Conservation (phyloP, 2,329 filamentous ascomycete genomes). For the Ceratocystis lukuohia region DNA sequence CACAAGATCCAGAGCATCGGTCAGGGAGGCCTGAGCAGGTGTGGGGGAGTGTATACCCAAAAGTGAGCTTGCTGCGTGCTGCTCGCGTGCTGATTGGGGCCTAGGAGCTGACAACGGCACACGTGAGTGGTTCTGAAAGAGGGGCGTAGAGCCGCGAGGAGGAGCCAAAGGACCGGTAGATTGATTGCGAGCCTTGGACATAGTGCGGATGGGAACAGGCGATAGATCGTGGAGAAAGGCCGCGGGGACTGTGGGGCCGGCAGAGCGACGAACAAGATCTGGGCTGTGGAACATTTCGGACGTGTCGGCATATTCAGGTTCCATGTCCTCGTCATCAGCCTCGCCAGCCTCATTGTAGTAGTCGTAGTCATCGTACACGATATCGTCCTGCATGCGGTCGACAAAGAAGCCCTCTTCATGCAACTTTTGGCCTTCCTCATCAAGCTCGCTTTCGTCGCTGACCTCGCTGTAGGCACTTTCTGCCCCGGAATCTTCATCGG, state of each 20-base stretch:
- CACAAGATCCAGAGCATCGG: not conserved
- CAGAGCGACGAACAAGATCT: not conserved
- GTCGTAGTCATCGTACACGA: constrained; percentile 12
- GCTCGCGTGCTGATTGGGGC: not conserved
- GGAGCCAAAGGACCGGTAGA: not conserved
- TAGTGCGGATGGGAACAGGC: not conserved
- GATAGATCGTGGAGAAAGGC: not conserved
- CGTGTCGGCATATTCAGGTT: not conserved
- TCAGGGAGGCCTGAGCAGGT: not conserved
- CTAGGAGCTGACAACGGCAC: not conserved
- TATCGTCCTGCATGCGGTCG: constrained; percentile 8
- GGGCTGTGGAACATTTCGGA: not conserved
- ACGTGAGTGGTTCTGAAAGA: not conserved
- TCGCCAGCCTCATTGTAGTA: not conserved
- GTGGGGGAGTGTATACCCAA: not conserved
- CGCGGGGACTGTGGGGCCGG: not conserved
- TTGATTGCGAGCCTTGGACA: not conserved
- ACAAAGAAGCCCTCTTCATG: constrained; percentile 2
- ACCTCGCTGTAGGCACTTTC: not conserved
- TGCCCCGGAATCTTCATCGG: not conserved
- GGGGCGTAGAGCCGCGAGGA: not conserved
- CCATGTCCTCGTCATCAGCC: constrained; percentile 7
- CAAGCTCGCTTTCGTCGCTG: constrained; percentile 1
- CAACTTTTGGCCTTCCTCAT: not conserved
- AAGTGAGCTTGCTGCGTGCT: not conserved